These are phyloP conservation scores for Kazachstania psychrophila DNA, from an alignment of 805 yeast species.

Conservation along the genomic window DNA sequence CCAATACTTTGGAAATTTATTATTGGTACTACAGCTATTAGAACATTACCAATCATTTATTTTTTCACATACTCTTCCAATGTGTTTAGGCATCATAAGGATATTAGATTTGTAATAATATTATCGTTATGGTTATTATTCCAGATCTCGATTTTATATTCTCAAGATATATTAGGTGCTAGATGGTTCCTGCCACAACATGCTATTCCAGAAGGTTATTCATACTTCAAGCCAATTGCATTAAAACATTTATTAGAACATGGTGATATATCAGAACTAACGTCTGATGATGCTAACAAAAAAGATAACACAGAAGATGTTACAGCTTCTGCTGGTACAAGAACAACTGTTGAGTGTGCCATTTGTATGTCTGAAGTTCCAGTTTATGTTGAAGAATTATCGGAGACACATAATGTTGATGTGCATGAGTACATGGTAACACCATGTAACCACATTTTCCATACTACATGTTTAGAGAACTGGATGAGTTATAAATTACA, in stretches of 20 bases:
- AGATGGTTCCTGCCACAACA: slow-evolving; percentile 73
- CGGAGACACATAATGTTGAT: slow-evolving; percentile 32
- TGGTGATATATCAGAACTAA: slow-evolving; percentile 11
- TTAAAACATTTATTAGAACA: slow-evolving; percentile 25
- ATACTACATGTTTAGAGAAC: slow-evolving; percentile 74
- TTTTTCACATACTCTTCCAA: slow-evolving; percentile 44
- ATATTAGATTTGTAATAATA: slow-evolving; percentile 39
- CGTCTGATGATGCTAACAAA: slow-evolving; percentile 6
- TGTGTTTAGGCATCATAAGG: slow-evolving; percentile 63
- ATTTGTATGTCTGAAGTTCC: slow-evolving; percentile 77
- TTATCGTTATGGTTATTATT: slow-evolving; percentile 46
- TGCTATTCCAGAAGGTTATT: slow-evolving; percentile 71
- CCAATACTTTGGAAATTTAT: slow-evolving; percentile 70
- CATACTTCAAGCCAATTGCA: slow-evolving; percentile 48
- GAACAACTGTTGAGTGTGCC: slow-evolving; percentile 60
- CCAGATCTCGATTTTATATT: slow-evolving; percentile 49
- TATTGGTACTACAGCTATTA: slow-evolving; percentile 52
- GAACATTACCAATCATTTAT: slow-evolving; percentile 60
- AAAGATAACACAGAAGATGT: background rate
- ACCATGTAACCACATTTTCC: slow-evolving; percentile 88
- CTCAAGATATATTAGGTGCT: slow-evolving; percentile 67
- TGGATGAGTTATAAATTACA: slow-evolving; percentile 93
- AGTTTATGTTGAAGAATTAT: slow-evolving; percentile 24
- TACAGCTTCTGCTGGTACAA: background rate
- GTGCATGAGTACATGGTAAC: slow-evolving; percentile 63